These are phyloP conservation scores for Drosera capensis DNA, from an alignment of 148 eudicot genomes.

Conservation along the genomic window DNA sequence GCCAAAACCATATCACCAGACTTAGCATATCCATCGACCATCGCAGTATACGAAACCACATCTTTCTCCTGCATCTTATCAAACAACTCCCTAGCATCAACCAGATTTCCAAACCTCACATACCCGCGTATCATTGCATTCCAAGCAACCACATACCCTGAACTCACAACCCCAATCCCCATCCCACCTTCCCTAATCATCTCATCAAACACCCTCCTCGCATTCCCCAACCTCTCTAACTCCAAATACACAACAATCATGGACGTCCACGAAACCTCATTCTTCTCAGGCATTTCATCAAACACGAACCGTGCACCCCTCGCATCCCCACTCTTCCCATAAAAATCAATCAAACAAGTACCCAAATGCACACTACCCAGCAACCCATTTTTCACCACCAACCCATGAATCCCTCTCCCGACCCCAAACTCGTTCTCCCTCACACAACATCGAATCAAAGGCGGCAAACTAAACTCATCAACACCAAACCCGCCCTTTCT, in stretches of 20 bases:
- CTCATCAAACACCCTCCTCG: conserved; percentile 36
- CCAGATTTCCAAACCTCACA: conserved; percentile 27
- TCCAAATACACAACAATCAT: conserved; percentile 37
- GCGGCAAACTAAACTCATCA: too few species aligned
- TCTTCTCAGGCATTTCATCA: conserved; percentile 44
- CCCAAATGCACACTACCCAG: conserved; percentile 36
- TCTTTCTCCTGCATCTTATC: conserved; percentile 42
- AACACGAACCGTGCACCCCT: conserved; percentile 35
- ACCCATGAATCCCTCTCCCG: conserved; percentile 45
- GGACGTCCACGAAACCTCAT: conserved; percentile 65
- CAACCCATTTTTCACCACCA: conserved; percentile 29
- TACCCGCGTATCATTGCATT: too few species aligned
- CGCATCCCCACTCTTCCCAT: conserved; percentile 43
- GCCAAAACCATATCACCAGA: conserved; percentile 50
- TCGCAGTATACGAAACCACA: conserved; percentile 33
- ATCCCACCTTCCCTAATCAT: too few species aligned
- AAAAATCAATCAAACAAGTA: conserved; percentile 57
- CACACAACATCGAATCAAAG: too few species aligned
- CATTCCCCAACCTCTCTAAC: conserved; percentile 24
- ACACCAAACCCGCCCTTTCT: too few species aligned
- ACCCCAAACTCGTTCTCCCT: too few species aligned
- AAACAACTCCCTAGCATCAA: conserved; percentile 33
- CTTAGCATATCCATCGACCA: conserved; percentile 67
- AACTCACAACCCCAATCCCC: too few species aligned
- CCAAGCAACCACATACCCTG: conserved; percentile 31